Evolutionary conservation across 495 filamentous ascomycete genomes (phyloP), one percentile per base, ranked within the genome.

Genomic region (Trichocladium uniseriatum): DNA sequence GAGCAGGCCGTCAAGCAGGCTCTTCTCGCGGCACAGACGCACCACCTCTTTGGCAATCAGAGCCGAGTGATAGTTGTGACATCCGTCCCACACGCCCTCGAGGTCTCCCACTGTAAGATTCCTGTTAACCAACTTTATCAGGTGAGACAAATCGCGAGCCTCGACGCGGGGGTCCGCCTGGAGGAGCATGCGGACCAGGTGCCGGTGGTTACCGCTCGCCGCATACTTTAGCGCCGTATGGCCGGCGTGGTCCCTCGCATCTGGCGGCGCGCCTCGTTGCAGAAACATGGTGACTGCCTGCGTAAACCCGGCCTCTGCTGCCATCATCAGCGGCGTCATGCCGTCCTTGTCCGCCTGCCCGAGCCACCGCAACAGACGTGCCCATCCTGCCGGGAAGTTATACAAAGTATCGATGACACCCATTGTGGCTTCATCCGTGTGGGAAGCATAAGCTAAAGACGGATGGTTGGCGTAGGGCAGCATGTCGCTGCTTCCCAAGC

Each of bases 181-280:
- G 20, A 60, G 44, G 16, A 60, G 44, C 10, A 57, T 13, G 19
- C 48, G 45, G 7, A 54, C 51, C 13, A 60, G 2, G 1, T 32
- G 32, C 3, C 43, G 34, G 18, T 42, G 46, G 5, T 32, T 38
- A 16, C 10, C 27, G 15, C 31, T 37, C 1, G 51, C 51, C 4
- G 57, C 57, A 29, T 60, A 57, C 48, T 43, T 52, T 6, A 60
- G 36, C 0, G 57, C 57, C n/a, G 57, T 56, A 32, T 56, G 28
- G 9, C 41, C 34, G 7, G 29, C 35, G n/a, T 46, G 31, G 40
- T 60, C 54, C 18, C 39, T 45, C 13, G 15, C 34, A 8, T 52
- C 48, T 2, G 47, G 50, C 14, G 10, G 34, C 0, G 57, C 57
- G 2, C 51, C 44, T 1, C 39, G 47, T 19, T 40, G 5, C 9